Evolutionary conservation across 2,329 filamentous ascomycete genomes (phyloP).

Genomic region (Allantophomopsis cytisporea): DNA sequence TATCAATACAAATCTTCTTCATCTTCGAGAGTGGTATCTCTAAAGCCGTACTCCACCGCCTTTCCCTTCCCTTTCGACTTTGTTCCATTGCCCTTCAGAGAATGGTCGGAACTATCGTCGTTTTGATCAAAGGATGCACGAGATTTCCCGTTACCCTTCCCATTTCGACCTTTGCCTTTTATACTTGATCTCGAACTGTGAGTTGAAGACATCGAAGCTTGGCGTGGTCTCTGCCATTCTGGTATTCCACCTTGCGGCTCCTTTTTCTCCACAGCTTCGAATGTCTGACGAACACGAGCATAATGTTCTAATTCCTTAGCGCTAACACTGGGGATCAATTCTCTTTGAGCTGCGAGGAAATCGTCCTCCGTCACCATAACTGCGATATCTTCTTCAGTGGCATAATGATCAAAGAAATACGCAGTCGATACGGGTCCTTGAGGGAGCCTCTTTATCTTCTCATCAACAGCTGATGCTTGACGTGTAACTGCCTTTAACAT

Average conservation of each 20-base stretch:
- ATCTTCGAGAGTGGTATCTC: slow-evolving; percentile 12
- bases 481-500: slow-evolving; percentile 98
- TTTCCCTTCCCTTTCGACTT: slow-evolving; percentile 22
- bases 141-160: slow-evolving; percentile 6
- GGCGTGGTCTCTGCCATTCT: slow-evolving; percentile 1
- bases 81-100: slow-evolving; percentile 16
- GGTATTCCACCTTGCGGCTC: slow-evolving; percentile 9
- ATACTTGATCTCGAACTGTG: slow-evolving; percentile 3
- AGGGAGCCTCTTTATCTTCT: slow-evolving; percentile 64
- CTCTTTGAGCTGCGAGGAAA: slow-evolving; percentile 66
- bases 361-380: slow-evolving; percentile 86
- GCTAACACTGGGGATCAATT: slow-evolving; percentile 89
- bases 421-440: slow-evolving; percentile 52
- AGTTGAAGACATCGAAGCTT: neutral
- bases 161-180: neutral
- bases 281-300: slow-evolving; percentile 66
- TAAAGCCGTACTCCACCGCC: slow-evolving; percentile 15
- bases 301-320: slow-evolving; percentile 88
- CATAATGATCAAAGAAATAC: slow-evolving; percentile 91
- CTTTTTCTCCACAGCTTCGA: slow-evolving; percentile 49
- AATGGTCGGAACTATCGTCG: slow-evolving; percentile 6
- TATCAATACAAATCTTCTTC: slow-evolving; percentile 20
- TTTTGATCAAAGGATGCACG: slow-evolving; percentile 18
- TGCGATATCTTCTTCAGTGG: slow-evolving; percentile 66
- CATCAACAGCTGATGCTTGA: slow-evolving; percentile 71